Conservation (phyloP, 2,329 filamentous ascomycete genomes). For the Colletotrichum cereale region DNA sequence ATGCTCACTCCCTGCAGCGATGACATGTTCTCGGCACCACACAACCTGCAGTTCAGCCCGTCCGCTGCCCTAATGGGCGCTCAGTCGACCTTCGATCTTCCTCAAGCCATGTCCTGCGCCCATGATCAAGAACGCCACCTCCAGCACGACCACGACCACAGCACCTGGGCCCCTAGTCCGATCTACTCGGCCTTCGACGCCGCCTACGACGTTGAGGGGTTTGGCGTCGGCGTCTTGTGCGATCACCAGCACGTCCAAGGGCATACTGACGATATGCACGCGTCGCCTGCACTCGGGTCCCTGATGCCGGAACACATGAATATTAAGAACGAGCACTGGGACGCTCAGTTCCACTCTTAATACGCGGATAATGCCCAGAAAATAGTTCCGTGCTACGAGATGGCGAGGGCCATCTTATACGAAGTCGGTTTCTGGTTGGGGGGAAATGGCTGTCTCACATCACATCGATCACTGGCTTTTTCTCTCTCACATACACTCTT, state of each 20-base stretch:
- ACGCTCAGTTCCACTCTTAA: slow-evolving; percentile 40
- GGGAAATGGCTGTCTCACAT: slow-evolving; percentile 17
- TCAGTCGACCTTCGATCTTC: slow-evolving; percentile 48
- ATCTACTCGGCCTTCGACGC: slow-evolving; percentile 56
- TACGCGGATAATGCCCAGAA: background rate
- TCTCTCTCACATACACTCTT: background rate
- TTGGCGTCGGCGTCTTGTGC: slow-evolving; percentile 49
- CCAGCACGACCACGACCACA: slow-evolving; percentile 47
- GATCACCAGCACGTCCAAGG: slow-evolving; percentile 48
- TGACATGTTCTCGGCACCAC: slow-evolving; percentile 53
- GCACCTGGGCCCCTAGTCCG: slow-evolving; percentile 49
- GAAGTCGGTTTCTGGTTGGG: slow-evolving; percentile 19
- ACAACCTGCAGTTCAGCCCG: slow-evolving; percentile 49
- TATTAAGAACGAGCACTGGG: slow-evolving; percentile 54
- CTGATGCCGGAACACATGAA: slow-evolving; percentile 45
- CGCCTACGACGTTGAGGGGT: slow-evolving; percentile 53
- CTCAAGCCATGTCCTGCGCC: slow-evolving; percentile 40
- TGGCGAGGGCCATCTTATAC: slow-evolving; percentile 16
- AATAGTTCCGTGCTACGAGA: background rate
- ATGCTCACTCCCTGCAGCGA: slow-evolving; percentile 69
- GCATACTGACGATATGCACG: slow-evolving; percentile 45
- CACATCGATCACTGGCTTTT: slow-evolving; percentile 2
- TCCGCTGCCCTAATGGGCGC: slow-evolving; percentile 49
- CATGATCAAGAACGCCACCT: slow-evolving; percentile 48
- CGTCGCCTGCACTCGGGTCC: slow-evolving; percentile 44